Evolutionary conservation across 2,329 filamentous ascomycete genomes (phyloP).

Genomic region (Pezizomycotina sp.): DNA sequence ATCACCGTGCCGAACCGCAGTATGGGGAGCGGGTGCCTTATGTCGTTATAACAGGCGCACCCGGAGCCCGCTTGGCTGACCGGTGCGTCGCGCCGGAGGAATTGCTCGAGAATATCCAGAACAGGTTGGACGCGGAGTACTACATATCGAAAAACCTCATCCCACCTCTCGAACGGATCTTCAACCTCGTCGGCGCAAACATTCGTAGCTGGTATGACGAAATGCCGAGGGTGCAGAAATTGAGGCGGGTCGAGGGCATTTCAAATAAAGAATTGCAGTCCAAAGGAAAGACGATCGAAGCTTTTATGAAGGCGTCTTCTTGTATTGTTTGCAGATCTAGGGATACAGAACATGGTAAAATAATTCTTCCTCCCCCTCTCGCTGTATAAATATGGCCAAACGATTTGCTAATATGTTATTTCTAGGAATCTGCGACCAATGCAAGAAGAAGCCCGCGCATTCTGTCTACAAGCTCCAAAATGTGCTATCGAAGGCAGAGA

Average conservation of each 20-base stretch:
- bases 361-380: conserved; percentile 1
- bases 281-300: conserved; percentile 62
- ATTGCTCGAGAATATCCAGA: conserved; percentile 57
- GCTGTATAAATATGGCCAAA: conserved; percentile 23
- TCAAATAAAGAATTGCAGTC: conserved; percentile 25
- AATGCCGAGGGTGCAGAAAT: conserved; percentile 78
- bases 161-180: conserved; percentile 85
- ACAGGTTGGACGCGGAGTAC: conserved; percentile 80
- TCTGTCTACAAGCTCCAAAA: conserved; percentile 49
- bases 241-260: conserved; percentile 39
- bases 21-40: conserved; percentile 93
- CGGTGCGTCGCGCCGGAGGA: conserved; percentile 79
- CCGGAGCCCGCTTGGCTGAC: conserved; percentile 70
- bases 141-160: conserved; percentile 95
- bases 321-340: conserved; percentile 60
- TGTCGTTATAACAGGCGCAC: conserved; percentile 76
- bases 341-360: conserved; percentile 31
- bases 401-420: background rate
- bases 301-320: conserved; percentile 67
- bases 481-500: conserved; percentile 47
- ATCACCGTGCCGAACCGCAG: conserved; percentile 75
- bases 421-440: conserved; percentile 40
- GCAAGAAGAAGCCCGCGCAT: conserved; percentile 38
- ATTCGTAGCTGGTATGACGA: conserved; percentile 86
- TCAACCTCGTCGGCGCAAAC: conserved; percentile 87